phyloP scores from a whole-genome alignment of 108 stramenopile species.

The Pseudonitzschia delicatissima region DNA sequence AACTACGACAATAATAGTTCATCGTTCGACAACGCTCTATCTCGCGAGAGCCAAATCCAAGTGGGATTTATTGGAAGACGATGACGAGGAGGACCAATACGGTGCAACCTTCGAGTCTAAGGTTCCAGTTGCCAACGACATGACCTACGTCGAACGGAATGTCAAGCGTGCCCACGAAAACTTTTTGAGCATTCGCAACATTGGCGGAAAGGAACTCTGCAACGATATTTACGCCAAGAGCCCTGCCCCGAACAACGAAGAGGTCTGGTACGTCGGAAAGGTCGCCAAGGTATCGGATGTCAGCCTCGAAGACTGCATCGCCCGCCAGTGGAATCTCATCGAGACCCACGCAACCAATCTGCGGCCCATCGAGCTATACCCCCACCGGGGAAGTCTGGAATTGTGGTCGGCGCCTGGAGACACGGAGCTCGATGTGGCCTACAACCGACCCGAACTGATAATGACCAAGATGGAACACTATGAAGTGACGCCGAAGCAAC shows the following conservation, averaged over 20 bases:
- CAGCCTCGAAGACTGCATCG: slow-evolving; percentile 52
- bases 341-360: slow-evolving; percentile 72
- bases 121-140: slow-evolving; percentile 59
- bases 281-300: slow-evolving; percentile 78
- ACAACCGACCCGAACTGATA: slow-evolving; percentile 57
- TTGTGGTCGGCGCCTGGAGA: slow-evolving; percentile 81
- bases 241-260: slow-evolving; percentile 18
- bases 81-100: slow-evolving; percentile 39
- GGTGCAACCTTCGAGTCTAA: slow-evolving; percentile 7
- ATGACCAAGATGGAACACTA: slow-evolving; percentile 47
- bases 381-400: slow-evolving; percentile 53
- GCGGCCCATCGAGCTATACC: slow-evolving; percentile 68
- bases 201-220: slow-evolving; percentile 58
- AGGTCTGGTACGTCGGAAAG: slow-evolving; percentile 81
- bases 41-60: slow-evolving; percentile 29
- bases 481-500: slow-evolving; percentile 16
- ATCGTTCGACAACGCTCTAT: no score
- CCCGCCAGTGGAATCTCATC: slow-evolving; percentile 75
- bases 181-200: slow-evolving; percentile 62
- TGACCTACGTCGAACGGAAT: slow-evolving; percentile 74
- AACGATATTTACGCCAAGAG: slow-evolving; percentile 80
- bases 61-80: slow-evolving; percentile 62
- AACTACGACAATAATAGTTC: background rate
- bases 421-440: slow-evolving; percentile 83
- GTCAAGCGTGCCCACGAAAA: slow-evolving; percentile 57